Conservation (phyloP, 2,329 filamentous ascomycete genomes). For the Colletotrichum kahawae region DNA sequence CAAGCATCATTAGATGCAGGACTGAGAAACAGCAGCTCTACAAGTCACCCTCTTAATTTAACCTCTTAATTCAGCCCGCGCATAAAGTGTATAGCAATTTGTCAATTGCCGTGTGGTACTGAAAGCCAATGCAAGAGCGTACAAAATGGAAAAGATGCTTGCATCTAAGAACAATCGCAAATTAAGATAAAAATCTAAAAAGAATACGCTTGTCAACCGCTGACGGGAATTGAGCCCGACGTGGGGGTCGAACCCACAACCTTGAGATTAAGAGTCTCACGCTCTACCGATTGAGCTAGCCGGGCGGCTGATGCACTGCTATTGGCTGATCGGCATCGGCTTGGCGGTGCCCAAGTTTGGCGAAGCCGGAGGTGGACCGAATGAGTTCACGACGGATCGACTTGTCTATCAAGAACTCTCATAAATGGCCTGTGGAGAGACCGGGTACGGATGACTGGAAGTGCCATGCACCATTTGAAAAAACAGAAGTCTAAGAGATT, state of each 20-base stretch:
- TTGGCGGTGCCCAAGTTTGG: background rate
- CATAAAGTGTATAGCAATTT: background rate
- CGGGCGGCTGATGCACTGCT: constrained; percentile 38
- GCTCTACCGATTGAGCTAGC: constrained; percentile 77
- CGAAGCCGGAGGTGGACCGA: background rate
- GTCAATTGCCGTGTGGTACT: background rate
- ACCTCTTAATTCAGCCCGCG: background rate
- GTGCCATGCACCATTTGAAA: background rate
- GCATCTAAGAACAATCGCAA: no score
- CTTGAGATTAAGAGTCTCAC: constrained; percentile 73
- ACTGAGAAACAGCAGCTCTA: background rate
- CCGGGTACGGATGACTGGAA: background rate
- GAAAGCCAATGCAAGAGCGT: background rate
- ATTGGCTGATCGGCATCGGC: background rate
- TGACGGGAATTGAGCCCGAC: constrained; percentile 23
- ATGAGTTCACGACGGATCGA: background rate
- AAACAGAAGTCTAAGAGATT: background rate
- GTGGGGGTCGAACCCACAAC: constrained; percentile 56
- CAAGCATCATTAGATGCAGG: no score
- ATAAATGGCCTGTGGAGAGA: background rate
- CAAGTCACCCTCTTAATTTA: background rate
- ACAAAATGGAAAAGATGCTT: background rate
- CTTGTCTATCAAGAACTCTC: background rate
- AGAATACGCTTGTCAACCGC: background rate
- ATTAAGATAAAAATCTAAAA: background rate